Percentiles rank a stretch among this genome's conserved stretches.
Evolutionary conservation across 2,329 filamentous ascomycete genomes (phyloP).

Genomic region (Aureobasidium sp.): DNA sequence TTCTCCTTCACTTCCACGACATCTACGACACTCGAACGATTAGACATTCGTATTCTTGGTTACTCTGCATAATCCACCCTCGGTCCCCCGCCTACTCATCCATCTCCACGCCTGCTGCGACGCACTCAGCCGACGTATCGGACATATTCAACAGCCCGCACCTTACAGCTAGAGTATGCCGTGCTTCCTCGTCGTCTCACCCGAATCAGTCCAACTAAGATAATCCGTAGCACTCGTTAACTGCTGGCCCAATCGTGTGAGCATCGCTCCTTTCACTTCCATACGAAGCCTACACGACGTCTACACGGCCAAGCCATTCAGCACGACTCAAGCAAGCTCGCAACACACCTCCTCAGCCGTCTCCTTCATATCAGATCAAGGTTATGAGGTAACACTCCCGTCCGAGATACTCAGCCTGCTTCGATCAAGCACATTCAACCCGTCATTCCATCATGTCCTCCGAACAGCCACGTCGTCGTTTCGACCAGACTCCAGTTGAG

Average conservation of each 20-base stretch:
- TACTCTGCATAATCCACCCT: not conserved
- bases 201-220: not conserved
- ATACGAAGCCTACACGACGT: not conserved
- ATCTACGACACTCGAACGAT: not conserved
- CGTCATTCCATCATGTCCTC: conserved; percentile 15
- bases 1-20: not conserved
- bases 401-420: not conserved
- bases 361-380: not conserved
- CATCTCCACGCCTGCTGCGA: not conserved
- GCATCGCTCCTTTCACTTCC: not conserved
- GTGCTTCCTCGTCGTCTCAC: not conserved
- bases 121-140: not conserved
- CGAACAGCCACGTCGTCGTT: conserved; percentile 37
- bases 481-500: conserved; percentile 64
- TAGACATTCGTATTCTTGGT: conserved; percentile 1
- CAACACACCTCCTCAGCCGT: not conserved
- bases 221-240: not conserved
- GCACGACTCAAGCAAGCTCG: not conserved
- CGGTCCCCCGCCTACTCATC: not conserved
- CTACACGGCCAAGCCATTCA: not conserved
- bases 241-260: not conserved
- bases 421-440: not conserved
- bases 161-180: conserved; percentile 8
- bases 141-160: not conserved
- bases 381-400: conserved; percentile 8